Evolutionary conservation across 139 green algal species (phyloP), one percentile per base, ranked within the genome.

Genomic region (Volvox reticuliferus): DNA sequence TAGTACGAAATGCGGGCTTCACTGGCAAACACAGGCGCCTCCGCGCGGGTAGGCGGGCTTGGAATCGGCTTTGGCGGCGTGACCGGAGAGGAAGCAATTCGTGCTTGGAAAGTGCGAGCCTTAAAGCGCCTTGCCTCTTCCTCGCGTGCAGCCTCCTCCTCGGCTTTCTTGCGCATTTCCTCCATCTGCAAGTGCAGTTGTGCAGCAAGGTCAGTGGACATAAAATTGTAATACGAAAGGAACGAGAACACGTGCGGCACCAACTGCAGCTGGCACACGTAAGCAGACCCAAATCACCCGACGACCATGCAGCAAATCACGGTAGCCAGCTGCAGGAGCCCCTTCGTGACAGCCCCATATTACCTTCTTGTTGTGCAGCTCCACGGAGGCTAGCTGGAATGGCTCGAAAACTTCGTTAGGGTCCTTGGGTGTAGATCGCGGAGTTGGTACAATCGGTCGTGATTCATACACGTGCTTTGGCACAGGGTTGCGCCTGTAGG

Each of bases 381-480:
- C 87, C 32, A 91, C 44, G 22, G 71, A 91, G 18, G 89, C 81
- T 36, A 94, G 88, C 35, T 94, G 65, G 87, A 93, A 93, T 65
- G 92, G 89, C 88, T 92, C 68, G 68, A 93, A 95, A 0, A 95
- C 33, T 1, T 65, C 75, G 2, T 91, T 6, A 6, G 93, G 93
- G 26, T 73, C 65, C 91, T 93, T 94, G 71, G 93, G 93, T 28
- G 65, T 37, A 24, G 75, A 82, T 21, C 67, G 14, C 9, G 28
- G 35, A 35, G 36, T 75, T 82, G 79, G 79, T 73, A 92, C 91
- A 55, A 94, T 87, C 44, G 93, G 89, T 22, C 89, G 33, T 17
- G 65, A 21, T 87, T 95, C 91, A 68, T 92, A 82, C 88, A 95
- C 71, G 62, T 92, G 81, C 89, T 92, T 91, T 50, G 93, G 93